Evolutionary conservation across 1,284 basidiomycete species (phyloP), one percentile per base, ranked within the genome.

Genomic region (Cronartium ribicola): DNA sequence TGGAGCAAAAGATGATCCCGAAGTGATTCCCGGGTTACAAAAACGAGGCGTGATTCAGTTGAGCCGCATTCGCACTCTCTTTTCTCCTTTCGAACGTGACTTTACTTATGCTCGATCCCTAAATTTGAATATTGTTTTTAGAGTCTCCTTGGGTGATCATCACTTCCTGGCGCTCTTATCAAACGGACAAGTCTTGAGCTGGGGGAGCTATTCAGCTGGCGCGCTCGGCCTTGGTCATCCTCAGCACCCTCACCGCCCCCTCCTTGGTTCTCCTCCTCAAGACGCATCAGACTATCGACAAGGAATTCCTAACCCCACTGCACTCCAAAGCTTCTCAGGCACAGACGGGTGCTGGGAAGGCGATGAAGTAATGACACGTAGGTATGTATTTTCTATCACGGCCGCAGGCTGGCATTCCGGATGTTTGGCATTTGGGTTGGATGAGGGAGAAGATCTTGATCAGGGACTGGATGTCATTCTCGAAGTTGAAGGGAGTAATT

Each of bases 401-500:
- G 69, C 69, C 7, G 61, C 69, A 5, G 69, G 69, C 11, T 72
- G 69, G 69, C 69, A 72, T 59, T 63, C 69, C 17, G 69, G 69
- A 41, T 72, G 69, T 37, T 37, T 72, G 41, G 69, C 69, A 0
- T 72, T 72, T 36, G 44, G 41, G 29, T 20, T 72, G 13, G 69
- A 72, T 6, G 69, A 72, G 37, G 69, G 66, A 11, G 69, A 65
- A 10, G 69, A 72, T 39, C 17, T 39, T 44, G 69, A 72, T 59
- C 63, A 41, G 40, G 69, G 69, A n/a, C 41, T 59, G 36, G 62
- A 20, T 11, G 69, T 72, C 13, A 55, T 72, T 36, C 62, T 48
- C n/a, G 10, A 66, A 39, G 40, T 5, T 61, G 46, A 37, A 39
- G 63, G 6, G 39, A 36, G 22, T 20, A 44, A 39, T 14, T 39